Percentiles rank a stretch among this genome's conserved stretches.
Conservation (phyloP, 495 filamentous ascomycete genomes). For the Glarea lozoyensis region DNA sequence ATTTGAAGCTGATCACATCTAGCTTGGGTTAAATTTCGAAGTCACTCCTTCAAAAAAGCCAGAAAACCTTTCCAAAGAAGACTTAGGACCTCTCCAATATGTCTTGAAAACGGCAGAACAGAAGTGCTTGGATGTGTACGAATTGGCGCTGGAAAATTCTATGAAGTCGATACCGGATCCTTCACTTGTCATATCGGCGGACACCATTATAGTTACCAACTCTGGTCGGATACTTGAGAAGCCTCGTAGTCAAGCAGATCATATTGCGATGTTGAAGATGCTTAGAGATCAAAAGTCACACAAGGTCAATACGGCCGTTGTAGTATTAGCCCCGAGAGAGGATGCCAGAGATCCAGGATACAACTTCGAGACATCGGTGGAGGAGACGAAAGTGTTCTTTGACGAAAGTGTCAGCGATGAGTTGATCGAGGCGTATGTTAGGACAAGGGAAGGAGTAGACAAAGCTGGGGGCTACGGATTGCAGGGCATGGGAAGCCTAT, state of each 20-base stretch:
- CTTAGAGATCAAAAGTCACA: conserved; percentile 67
- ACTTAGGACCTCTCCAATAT: conserved; percentile 75
- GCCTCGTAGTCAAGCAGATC: conserved; percentile 68
- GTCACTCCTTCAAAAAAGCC: conserved; percentile 70
- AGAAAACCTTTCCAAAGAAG: conserved; percentile 74
- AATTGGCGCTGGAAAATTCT: conserved; percentile 42
- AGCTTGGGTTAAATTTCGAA: conserved; percentile 73
- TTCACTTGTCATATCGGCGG: conserved; percentile 78
- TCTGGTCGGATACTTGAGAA: conserved; percentile 80
- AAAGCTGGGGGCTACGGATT: conserved; percentile 96
- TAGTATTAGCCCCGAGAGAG: conserved; percentile 67
- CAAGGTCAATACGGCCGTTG: conserved; percentile 74
- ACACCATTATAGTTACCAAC: conserved; percentile 80
- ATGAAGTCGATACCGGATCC: conserved; percentile 47
- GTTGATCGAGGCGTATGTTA: conserved; percentile 76
- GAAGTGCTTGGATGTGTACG: conserved; percentile 77
- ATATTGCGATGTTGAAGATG: conserved; percentile 70
- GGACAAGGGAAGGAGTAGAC: conserved; percentile 85
- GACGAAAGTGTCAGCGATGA: conserved; percentile 68
- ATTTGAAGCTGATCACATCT: conserved; percentile 1
- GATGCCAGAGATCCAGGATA: conserved; percentile 77
- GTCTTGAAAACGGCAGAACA: conserved; percentile 76
- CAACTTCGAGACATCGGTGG: conserved; percentile 66
- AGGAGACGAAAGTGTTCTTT: conserved; percentile 83
- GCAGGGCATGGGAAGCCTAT: conserved; percentile 70